Percentiles rank a stretch among this genome's conserved stretches.
Conservation (phyloP, 495 filamentous ascomycete species). For the Immersiella caudata region DNA sequence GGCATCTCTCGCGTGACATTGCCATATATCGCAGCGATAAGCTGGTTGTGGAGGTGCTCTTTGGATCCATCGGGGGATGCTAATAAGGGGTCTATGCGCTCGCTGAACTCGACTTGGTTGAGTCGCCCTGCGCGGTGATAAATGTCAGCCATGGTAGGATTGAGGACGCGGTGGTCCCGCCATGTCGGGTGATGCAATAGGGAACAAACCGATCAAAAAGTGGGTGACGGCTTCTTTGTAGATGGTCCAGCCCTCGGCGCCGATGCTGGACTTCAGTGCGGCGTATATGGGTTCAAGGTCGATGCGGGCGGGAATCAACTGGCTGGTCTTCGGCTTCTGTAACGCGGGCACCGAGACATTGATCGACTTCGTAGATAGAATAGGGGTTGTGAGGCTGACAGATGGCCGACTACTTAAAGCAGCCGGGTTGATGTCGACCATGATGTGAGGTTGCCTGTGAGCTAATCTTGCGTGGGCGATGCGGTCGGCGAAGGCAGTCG, state of each 20-base stretch:
- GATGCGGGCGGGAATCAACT: constrained; percentile 71
- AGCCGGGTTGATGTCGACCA: constrained; percentile 86
- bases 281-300: constrained; percentile 90
- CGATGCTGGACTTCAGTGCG: constrained; percentile 75
- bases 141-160: constrained; percentile 6
- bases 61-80: constrained; percentile 69
- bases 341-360: constrained; percentile 58
- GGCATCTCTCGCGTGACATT: constrained; percentile 89
- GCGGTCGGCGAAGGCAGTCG: constrained; percentile 36
- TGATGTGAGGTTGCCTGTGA: constrained; percentile 36
- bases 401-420: constrained; percentile 67
- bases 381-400: constrained; percentile 63
- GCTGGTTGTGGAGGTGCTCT: constrained; percentile 88
- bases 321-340: constrained; percentile 68
- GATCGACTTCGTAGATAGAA: constrained; percentile 62
- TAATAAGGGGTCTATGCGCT: constrained; percentile 70
- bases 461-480: constrained; percentile 16
- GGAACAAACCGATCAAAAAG: constrained; percentile 70
- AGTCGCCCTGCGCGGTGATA: constrained; percentile 62
- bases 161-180: background rate
- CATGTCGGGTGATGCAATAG: constrained; percentile 15
- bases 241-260: constrained; percentile 77
- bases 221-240: constrained; percentile 83
- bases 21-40: constrained; percentile 80
- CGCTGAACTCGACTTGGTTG: constrained; percentile 81